A percentile compares a stretch with the other conserved stretches of the same genome.
These are phyloP conservation scores for Candida arabinofermentans DNA, from an alignment of 805 yeast species.

Conservation along the genomic window DNA sequence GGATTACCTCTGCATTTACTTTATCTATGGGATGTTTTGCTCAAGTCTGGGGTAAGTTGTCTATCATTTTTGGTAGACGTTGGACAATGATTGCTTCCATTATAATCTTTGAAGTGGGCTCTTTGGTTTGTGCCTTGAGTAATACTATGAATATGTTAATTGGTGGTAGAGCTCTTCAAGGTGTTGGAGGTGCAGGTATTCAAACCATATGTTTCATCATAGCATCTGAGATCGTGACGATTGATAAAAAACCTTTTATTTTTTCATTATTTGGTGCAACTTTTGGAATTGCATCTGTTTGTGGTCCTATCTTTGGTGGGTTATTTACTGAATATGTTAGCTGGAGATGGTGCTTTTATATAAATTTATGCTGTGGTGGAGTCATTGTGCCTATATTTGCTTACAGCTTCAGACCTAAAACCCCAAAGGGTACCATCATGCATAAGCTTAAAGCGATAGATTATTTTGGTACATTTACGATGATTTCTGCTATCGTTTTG, in stretches of 20 bases:
- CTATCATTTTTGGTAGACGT: conserved; percentile 57
- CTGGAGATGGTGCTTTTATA: conserved; percentile 78
- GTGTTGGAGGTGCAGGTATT: conserved; percentile 69
- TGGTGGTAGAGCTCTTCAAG: conserved; percentile 68
- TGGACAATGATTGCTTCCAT: conserved; percentile 44
- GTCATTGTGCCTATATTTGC: conserved; percentile 36
- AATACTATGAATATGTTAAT: conserved; percentile 55
- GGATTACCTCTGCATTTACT: conserved; percentile 55
- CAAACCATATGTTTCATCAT: conserved; percentile 55
- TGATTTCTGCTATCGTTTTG: conserved; percentile 41
- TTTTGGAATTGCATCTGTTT: conserved; percentile 47
- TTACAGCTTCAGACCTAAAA: conserved; percentile 44
- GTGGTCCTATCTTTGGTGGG: conserved; percentile 68
- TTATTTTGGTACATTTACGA: conserved; percentile 42
- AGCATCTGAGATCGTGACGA: conserved; percentile 51
- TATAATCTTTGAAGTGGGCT: conserved; percentile 56
- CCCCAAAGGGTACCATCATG: conserved; percentile 35
- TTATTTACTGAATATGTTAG: conserved; percentile 49
- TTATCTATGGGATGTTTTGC: conserved; percentile 50
- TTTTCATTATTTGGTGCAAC: conserved; percentile 38
- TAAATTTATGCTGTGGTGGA: conserved; percentile 65
- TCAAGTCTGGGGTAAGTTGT: conserved; percentile 54
- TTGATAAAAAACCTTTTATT: conserved; percentile 35
- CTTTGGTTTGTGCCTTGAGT: conserved; percentile 54
- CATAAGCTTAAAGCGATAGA: conserved; percentile 43